Percentiles rank a stretch among this genome's conserved stretches.
Evolutionary conservation across 169 alveolate genomes (phyloP).

Genomic region (Plasmodium sp.): DNA sequence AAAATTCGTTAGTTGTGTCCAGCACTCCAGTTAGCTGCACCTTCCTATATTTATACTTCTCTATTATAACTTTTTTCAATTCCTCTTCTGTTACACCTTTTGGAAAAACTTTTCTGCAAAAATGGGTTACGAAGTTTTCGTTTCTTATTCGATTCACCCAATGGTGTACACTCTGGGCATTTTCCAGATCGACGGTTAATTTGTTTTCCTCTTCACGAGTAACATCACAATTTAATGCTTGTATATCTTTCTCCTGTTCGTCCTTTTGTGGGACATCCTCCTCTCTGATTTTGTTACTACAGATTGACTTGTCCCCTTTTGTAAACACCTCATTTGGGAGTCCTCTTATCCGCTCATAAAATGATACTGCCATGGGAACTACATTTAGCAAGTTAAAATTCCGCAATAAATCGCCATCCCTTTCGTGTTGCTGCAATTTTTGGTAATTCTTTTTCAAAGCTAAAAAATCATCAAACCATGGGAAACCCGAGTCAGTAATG

Average conservation of each 20-base stretch:
- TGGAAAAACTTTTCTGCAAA: conserved; percentile 26
- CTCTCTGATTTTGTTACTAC: background rate
- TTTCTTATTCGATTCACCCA: conserved; percentile 60
- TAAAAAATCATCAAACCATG: conserved; percentile 55
- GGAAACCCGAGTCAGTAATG: conserved; percentile 41
- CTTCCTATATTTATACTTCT: conserved; percentile 74
- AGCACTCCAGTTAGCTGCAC: conserved; percentile 86
- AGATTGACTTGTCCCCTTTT: background rate
- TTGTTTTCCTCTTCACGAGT: background rate
- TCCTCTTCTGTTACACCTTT: conserved; percentile 57
- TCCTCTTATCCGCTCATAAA: conserved; percentile 5
- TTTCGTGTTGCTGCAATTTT: conserved; percentile 16
- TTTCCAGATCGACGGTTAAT: conserved; percentile 27
- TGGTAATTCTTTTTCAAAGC: conserved; percentile 19
- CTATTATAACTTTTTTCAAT: conserved; percentile 49
- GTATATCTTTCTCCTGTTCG: background rate
- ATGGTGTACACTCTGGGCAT: conserved; percentile 8
- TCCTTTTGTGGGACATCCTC: conserved; percentile 5
- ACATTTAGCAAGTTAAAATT: background rate
- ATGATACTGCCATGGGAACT: background rate
- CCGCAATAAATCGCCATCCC: background rate
- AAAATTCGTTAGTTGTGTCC: conserved; percentile 84
- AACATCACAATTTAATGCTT: background rate
- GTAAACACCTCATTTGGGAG: background rate
- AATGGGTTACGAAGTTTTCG: conserved; percentile 16